Evolutionary conservation across 2,329 filamentous ascomycete species (phyloP), one percentile per base, ranked within the genome.

Genomic region (Talaromyces rugulosus): DNA sequence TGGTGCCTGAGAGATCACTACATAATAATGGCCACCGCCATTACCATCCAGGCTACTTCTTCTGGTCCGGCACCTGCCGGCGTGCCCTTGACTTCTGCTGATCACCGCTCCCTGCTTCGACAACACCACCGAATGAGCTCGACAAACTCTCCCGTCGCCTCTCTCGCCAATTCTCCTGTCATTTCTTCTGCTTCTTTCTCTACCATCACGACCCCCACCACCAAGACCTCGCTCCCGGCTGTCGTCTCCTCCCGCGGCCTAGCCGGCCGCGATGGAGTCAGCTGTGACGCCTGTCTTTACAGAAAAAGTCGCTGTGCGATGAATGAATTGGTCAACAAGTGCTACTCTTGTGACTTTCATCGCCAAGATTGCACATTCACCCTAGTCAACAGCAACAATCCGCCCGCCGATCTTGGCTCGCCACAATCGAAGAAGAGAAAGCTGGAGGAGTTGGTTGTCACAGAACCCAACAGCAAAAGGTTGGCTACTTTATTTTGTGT

Each of bases 301-400:
- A 70, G 75, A 67, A 77, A 76, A 66, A 77, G 75, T 67, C 72
- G 75, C 18, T 78, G 77, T 67, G 75, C 76, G 18, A 78, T 78
- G 72, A 78, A 78, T 64, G 75, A 77, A 63, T 70, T 72, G 65
- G 72, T 76, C 63, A 76, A 77, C 61, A 78, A 77, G 63, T 78
- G 76, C 64, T 78, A 77, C 61, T 78, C 76, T 52, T 78, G 77
- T 62, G 75, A 79, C 58, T 79, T 78, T 44, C 76, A 78, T 64
- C 75, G 75, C 50, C 77, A 78, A 68, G 76, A 79, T 31, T 78
- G 76, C 65, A 78, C 76, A 7, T 78, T 78, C 62, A 74, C 68
- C 30, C 67, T 77, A 7, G 67, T 70, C 34, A 67, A 59, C 30
- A 67, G 66, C 16, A 56, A 52, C 27, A 47, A 42, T 56, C 40